Base-by-base conservation (phyloP, 805 yeast species). In the Candida incommunis region DNA sequence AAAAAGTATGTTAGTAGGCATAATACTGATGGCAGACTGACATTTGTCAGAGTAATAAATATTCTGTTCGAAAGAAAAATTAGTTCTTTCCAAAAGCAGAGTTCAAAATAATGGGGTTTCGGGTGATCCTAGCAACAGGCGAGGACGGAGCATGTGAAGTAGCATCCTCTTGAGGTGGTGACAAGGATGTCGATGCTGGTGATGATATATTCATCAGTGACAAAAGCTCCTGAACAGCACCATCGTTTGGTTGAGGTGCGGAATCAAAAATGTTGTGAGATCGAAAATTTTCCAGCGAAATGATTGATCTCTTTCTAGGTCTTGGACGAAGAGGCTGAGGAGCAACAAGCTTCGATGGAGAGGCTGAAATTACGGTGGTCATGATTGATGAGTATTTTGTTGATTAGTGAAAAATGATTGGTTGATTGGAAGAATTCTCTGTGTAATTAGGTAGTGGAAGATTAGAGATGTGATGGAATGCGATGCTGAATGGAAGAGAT, bases 291-390 rank as follows among this genome's bases (percentile, higher is more conserved):
- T 48, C 51, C 22, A 48, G 47, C 7, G 49, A 46, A 11, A 48
- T 46, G 37, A 48, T 48, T 13, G 49, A 46, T 24, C 41, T 46
- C 43, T 48, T 49, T n/a, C 47, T 26, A 11, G 44, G 42, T 34
- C 49, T 22, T 3, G 50, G 51, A 44, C 47, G 54, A 42, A 52
- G 45, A 7, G 58, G 58, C 48, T 50, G 48, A 3, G 54, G 51
- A 9, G 58, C 57, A 13, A 51, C 31, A 23, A 54, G 46, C 41
- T 46, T 44, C 18, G n/a, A 11, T 7, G 37, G 37, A 5, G 37
- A 31, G 13, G 20, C 37, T 3, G 45, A 24, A 23, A 47, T 29
- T 11, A 46, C 13, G 27, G 46, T 25, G 7, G 27, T 25, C 27
- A 41, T 48, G 46, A 45, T 43, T n/a, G n/a, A n/a, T n/a, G n/a